Base-by-base conservation (phyloP, 2,329 filamentous ascomycete species). In the Colletotrichum caudatum region DNA sequence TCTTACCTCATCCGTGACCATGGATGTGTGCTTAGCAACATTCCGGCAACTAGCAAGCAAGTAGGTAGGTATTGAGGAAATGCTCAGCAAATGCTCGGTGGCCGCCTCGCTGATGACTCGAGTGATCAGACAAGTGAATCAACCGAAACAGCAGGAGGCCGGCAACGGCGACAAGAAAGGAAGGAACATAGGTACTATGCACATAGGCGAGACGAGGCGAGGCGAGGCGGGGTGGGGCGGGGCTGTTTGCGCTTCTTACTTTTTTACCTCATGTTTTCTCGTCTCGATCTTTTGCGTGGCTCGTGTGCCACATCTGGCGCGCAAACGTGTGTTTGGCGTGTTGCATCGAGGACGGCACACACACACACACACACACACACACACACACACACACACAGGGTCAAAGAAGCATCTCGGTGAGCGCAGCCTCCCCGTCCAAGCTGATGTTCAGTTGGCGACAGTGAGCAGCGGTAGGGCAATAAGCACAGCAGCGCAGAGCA, bases 231-330 rank as follows among this genome's bases (percentile, higher is more conserved):
- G 35, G 18, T n/a, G 44, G 54, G 54, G 16, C n/a, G 20, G 20
- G 20, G 48, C 14, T 62, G 59, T 64, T 64, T 57, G 12, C 46
- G 59, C 57, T 58, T 57, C 44, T 57, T 68, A 50, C 41, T 64
- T 68, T 68, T 51, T 26, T 11, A 41, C 41, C 39, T 64, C 59
- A 20, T 23, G 35, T 66, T 53, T 26, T 60, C 44, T 50, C 59
- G 11, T 37, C 59, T 11, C n/a, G n/a, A 51, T 46, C 50, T 26
- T 26, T 33, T 53, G 56, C 37, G 18, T 35, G 29, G 35, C 54
- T 46, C 44, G 44, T 16, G 46, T 58, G 48, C 61, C 37, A 58
- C 37, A 58, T 33, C 33, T 12, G 8, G 44, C 23, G 20, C 33
- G 53, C 53, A 62, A 50, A 50, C 44, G 12, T 23, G 29, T 62